Base-by-base conservation (phyloP, 192 early-diverging fungal species). In the Coemansia sp. region DNA sequence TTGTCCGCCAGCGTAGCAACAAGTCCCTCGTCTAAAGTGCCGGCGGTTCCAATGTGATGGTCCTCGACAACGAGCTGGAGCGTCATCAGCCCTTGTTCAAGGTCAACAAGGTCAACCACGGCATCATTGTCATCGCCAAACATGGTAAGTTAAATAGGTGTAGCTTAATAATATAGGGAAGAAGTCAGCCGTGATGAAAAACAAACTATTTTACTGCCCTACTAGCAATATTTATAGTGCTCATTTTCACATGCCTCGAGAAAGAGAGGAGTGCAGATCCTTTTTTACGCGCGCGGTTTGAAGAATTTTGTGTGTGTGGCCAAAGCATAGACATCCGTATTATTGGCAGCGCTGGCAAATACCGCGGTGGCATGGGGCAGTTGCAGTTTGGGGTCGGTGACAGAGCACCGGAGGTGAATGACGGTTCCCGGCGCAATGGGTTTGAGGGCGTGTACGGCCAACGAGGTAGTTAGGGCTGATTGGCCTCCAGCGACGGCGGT, bases 271-370 rank as follows among this genome's bases (percentile, higher is more conserved):
- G n/a, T n/a, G n/a, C n/a, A n/a, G n/a, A n/a, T n/a, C n/a, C 22
- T 18, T 56, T 56, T 18, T 49, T 48, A 31, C 32, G 33, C 15
- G 5, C 23, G 48, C 3, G 60, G 29, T 31, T 60, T 67, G 27
- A 70, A 70, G 29, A 56, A 64, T 48, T 74, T 74, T 46, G 64
- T 67, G 25, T 74, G 71, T 8, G 60, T 51, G 0, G 53, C 71
- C 5, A 59, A 27, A 4, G 71, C 64, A 30, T 64, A 56, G 10
- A 64, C 53, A 15, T 42, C 22, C 3, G 17, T 27, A 11, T 37
- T 34, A 27, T 75, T 51, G 4, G 11, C 19, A 8, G 70, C 51
- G 2, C 22, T 26, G 15, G 53, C 71, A 50, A 75, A 64, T 1
- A 30, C 17, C 14, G 71, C 71, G 15, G 48, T 51, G 6, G 71